A percentile compares a stretch with the other conserved stretches of the same genome.
These are phyloP conservation scores for Cystoisospora suis DNA, from an alignment of 169 alveolate genomes.

Conservation along the genomic window DNA sequence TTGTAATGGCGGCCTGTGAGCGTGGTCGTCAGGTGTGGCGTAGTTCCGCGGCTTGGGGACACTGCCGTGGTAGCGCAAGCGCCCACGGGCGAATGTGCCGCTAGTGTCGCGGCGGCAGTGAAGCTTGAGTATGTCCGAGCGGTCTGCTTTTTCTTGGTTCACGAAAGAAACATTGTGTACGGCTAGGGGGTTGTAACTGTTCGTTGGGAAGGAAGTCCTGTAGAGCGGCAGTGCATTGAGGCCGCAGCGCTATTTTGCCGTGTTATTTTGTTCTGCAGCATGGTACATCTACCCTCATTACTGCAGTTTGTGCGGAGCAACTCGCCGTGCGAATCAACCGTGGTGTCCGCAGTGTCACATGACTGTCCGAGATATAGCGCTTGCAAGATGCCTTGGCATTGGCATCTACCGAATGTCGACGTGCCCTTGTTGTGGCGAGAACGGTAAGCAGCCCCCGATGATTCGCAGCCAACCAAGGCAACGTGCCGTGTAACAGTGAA, in stretches of 20 bases:
- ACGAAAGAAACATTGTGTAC: too few species aligned
- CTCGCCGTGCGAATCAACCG: not conserved
- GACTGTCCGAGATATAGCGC: not conserved
- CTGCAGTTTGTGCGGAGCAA: not conserved
- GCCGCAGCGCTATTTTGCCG: not conserved
- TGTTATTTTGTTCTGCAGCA: not conserved
- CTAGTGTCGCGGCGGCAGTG: too few species aligned
- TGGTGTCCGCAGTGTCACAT: slow-evolving; percentile 26
- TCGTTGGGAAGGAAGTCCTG: not conserved
- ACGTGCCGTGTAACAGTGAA: too few species aligned
- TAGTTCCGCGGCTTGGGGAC: too few species aligned
- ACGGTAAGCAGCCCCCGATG: not conserved
- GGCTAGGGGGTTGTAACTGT: too few species aligned
- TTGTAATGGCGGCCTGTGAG: too few species aligned
- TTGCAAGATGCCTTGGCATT: not conserved
- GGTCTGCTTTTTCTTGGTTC: too few species aligned
- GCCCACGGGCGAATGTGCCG: too few species aligned
- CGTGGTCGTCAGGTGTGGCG: too few species aligned
- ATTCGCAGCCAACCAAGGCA: not conserved
- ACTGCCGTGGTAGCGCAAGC: too few species aligned
- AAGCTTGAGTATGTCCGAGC: too few species aligned
- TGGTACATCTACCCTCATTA: not conserved
- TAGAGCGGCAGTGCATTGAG: not conserved
- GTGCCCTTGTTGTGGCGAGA: not conserved
- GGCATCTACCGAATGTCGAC: not conserved